These are phyloP conservation scores for Crithidia brevicula DNA, from an alignment of 208 protist species.

Conservation along the genomic window DNA sequence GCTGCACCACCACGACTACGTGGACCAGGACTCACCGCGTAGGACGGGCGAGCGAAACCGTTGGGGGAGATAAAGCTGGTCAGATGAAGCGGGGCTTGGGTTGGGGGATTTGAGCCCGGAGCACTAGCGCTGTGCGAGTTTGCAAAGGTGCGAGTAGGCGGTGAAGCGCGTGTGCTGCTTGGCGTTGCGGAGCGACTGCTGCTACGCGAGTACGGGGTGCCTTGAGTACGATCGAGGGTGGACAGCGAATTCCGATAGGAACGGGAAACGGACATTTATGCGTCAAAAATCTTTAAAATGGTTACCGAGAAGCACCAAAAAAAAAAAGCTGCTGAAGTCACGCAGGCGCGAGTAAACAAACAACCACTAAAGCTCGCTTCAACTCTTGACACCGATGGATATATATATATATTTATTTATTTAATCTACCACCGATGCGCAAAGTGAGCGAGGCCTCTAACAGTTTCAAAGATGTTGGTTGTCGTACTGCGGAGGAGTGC, in stretches of 20 bases:
- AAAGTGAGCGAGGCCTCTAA: too few species aligned
- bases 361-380: too few species aligned
- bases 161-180: neutral
- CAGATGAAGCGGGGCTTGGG: neutral
- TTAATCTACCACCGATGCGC: too few species aligned
- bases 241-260: too few species aligned
- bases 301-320: too few species aligned
- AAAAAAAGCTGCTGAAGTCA: too few species aligned
- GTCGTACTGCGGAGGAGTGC: too few species aligned
- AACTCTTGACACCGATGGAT: too few species aligned
- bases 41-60: constrained; percentile 13
- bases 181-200: neutral
- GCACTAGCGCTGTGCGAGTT: neutral
- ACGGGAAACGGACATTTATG: too few species aligned
- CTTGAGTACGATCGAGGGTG: neutral
- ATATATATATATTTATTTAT: too few species aligned
- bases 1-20: neutral
- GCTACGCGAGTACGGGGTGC: neutral
- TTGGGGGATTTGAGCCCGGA: neutral
- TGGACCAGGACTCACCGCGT: neutral
- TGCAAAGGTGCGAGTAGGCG: neutral
- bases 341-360: too few species aligned
- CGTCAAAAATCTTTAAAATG: too few species aligned
- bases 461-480: neutral
- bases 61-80: neutral